Evolutionary conservation across 305 asterid species (phyloP).

Genomic region (Fraxinus platypoda): DNA sequence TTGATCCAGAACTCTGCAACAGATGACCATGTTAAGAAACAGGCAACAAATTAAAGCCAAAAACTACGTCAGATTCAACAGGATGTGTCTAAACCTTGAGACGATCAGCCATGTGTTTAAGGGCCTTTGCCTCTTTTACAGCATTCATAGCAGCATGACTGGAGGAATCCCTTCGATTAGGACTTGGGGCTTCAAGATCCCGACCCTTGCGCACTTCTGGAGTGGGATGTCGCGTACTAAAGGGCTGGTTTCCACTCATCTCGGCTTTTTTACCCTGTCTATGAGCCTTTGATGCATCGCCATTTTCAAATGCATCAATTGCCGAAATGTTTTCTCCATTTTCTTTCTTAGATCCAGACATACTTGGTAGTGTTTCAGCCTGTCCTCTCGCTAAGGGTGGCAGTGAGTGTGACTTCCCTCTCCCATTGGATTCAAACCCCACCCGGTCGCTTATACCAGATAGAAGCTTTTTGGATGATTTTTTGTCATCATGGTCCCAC

Average conservation of each 20-base stretch:
- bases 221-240: conserved; percentile 36
- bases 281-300: conserved; percentile 37
- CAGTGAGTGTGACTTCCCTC: conserved; percentile 58
- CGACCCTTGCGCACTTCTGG: conserved; percentile 54
- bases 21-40: conserved; percentile 26
- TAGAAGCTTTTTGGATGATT: conserved; percentile 41
- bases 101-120: conserved; percentile 96
- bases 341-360: conserved; percentile 57
- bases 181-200: conserved; percentile 74
- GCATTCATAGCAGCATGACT: conserved; percentile 81
- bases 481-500: conserved; percentile 47
- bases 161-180: conserved; percentile 76
- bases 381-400: conserved; percentile 69
- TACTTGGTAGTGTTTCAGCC: conserved; percentile 43
- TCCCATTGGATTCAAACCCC: conserved; percentile 42
- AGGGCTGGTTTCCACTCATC: conserved; percentile 34
- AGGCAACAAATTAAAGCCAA: conserved; percentile 15
- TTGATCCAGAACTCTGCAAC: conserved; percentile 74
- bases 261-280: conserved; percentile 43
- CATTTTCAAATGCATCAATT: conserved; percentile 38
- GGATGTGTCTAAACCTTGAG: conserved; percentile 48
- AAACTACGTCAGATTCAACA: conserved; percentile 17
- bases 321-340: conserved; percentile 37
- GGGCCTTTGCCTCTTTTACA: conserved; percentile 92
- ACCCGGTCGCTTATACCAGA: conserved; percentile 26